phyloP scores from a whole-genome alignment of 2,329 filamentous ascomycete genomes.

The Trichoderma arundinaceum region DNA sequence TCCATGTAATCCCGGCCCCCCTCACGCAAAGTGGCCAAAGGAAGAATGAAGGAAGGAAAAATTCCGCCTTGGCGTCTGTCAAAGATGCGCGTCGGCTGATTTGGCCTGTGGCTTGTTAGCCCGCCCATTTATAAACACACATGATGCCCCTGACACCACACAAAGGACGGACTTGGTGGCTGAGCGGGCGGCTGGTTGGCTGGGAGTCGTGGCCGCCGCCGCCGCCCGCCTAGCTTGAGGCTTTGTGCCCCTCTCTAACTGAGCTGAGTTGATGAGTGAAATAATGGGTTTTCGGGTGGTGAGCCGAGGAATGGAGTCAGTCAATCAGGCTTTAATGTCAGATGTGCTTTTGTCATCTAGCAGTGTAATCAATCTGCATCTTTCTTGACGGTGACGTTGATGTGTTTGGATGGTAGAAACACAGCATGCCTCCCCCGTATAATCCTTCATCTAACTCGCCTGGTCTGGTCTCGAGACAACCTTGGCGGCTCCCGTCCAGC shows the following conservation, averaged over 20 bases:
- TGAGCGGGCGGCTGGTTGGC: conserved; percentile 13
- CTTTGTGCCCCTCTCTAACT: background rate
- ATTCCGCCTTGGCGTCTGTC: conserved; percentile 27
- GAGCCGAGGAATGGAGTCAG: too few relatives aligned
- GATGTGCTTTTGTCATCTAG: background rate
- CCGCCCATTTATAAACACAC: background rate
- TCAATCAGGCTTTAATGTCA: background rate
- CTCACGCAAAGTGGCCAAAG: too few relatives aligned
- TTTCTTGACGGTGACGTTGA: too few relatives aligned
- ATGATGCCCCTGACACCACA: conserved; percentile 6
- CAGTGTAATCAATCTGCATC: too few relatives aligned
- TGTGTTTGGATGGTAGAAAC: too few relatives aligned
- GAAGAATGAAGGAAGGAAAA: background rate
- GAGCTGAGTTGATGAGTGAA: background rate
- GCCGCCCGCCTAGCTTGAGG: background rate
- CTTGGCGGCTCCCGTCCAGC: background rate
- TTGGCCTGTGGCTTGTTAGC: background rate
- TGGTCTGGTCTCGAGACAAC: too few relatives aligned
- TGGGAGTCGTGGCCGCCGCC: conserved; percentile 1
- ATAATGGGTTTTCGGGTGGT: too few relatives aligned
- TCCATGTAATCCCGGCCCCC: background rate
- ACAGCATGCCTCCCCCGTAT: background rate
- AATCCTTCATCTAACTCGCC: conserved; percentile 1
- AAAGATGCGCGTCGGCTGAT: conserved; percentile 15
- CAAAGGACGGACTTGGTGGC: conserved; percentile 6